These are phyloP conservation scores for Eimeria necatrix DNA, from an alignment of 169 alveolate species.

Conservation along the genomic window DNA sequence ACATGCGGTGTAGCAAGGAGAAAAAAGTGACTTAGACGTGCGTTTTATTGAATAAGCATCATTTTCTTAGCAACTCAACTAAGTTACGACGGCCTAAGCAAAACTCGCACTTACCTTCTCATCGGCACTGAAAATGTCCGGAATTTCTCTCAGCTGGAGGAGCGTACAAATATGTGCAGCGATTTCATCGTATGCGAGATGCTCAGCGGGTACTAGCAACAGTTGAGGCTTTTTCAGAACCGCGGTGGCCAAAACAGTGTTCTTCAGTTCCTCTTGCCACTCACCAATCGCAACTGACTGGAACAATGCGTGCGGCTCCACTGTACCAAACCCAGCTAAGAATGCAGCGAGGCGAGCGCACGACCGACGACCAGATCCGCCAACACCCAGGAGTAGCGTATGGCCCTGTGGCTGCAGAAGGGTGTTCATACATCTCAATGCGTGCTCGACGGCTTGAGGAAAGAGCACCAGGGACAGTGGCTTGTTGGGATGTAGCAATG, in stretches of 20 bases:
- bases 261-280: conserved; percentile 95
- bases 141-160: conserved; percentile 96
- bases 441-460: conserved; percentile 96
- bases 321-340: conserved; percentile 92
- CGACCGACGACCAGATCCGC: conserved; percentile 98
- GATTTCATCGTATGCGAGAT: conserved; percentile 93
- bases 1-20: too few relatives aligned
- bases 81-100: too few relatives aligned
- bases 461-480: conserved; percentile 94
- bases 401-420: conserved; percentile 97
- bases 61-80: too few relatives aligned
- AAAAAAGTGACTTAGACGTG: too few relatives aligned
- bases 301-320: conserved; percentile 92
- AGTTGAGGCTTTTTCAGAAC: conserved; percentile 96
- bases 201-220: conserved; percentile 50
- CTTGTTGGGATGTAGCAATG: conserved; percentile 85
- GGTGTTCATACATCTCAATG: conserved; percentile 94
- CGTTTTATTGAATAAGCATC: too few relatives aligned
- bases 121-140: conserved; percentile 92
- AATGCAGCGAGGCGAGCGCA: conserved; percentile 96
- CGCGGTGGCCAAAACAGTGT: conserved; percentile 94
- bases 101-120: conserved; percentile 85
- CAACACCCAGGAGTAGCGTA: conserved; percentile 97
- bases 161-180: conserved; percentile 95
- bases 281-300: conserved; percentile 88